phyloP scores from a whole-genome alignment of 2,329 filamentous ascomycete species.

The Cladobotryum protrusum region DNA sequence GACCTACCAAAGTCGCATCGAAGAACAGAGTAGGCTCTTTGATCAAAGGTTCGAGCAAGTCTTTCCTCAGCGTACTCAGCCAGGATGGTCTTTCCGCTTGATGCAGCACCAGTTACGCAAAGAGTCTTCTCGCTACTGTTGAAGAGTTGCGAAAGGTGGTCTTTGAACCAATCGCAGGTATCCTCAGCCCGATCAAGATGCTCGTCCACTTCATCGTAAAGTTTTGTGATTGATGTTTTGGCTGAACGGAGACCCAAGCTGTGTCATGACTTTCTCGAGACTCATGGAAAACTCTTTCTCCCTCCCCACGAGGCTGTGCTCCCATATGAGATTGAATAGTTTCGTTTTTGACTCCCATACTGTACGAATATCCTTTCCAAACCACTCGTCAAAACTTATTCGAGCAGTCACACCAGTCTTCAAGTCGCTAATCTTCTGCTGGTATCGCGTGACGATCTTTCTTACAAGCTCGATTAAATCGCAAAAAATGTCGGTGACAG shows the following conservation, averaged over 20 bases:
- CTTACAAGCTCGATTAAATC: slow-evolving; percentile 30
- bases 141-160: slow-evolving; percentile 29
- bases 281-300: slow-evolving; percentile 16
- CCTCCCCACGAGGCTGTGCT: slow-evolving; percentile 22
- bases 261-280: slow-evolving; percentile 20
- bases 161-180: slow-evolving; percentile 35
- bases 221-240: slow-evolving; percentile 20
- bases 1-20: slow-evolving; percentile 28
- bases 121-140: slow-evolving; percentile 28
- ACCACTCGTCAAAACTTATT: slow-evolving; percentile 32
- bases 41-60: slow-evolving; percentile 31
- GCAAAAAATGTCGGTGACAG: slow-evolving; percentile 30
- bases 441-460: slow-evolving; percentile 29
- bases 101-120: slow-evolving; percentile 28
- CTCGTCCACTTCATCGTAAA: slow-evolving; percentile 21
- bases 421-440: slow-evolving; percentile 27
- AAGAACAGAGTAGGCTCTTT: slow-evolving; percentile 29
- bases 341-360: slow-evolving; percentile 29
- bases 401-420: slow-evolving; percentile 17
- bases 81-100: slow-evolving; percentile 33
- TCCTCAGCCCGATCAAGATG: slow-evolving; percentile 33
- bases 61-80: slow-evolving; percentile 35
- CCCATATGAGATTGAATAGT: slow-evolving; percentile 31
- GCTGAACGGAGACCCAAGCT: slow-evolving; percentile 23
- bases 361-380: slow-evolving; percentile 27